Evolutionary conservation across 345 rosid genomes (phyloP), one percentile per base, ranked within the genome.

Genomic region (Eucalyptus camaldulensis): DNA sequence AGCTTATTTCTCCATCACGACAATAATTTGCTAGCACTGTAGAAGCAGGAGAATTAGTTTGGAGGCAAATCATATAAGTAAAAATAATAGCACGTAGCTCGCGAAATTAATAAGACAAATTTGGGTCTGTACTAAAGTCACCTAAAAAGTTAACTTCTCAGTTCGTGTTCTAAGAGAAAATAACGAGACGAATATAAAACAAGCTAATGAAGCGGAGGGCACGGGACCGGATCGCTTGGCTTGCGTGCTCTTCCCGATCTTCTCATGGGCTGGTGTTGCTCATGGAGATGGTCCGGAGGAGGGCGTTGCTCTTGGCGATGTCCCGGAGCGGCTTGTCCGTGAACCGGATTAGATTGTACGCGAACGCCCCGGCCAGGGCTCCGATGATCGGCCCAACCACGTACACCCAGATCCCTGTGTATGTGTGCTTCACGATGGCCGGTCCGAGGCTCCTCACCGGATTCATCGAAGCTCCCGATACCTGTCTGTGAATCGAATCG

Each of bases 401-500:
- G 83, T 93, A 93, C 29, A 94, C 90, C 96, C 96, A 94, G 12
- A 93, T 43, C 50, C 93, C 94, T 50, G 83, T 88, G 69, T 86
- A 93, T 12, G 53, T 87, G 51, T 89, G 91, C 90, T 86, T 92
- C 53, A 92, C 92, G 4, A 94, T 85, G 4, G 96, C 94, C 15
- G 95, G 95, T 2, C 96, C 95, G 17, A 93, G 37, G 87, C 96
- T 94, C 90, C 96, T 93, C 13, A 91, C 96, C 1, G 95, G 96
- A 88, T 93, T 94, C 96, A 93, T 93, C 2, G 96, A 94, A 6
- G 95, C 96, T 86, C 96, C 95, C 27, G 95, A 94, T 19, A 94
- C 54, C 3, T 90, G 96, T 88, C 95, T 94, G 92, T 60, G 62
- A 40, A 86, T 10, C 47, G 6, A 53, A 72, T 72, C 25, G 25